Percentiles rank a stretch among this genome's conserved stretches.
These are phyloP conservation scores for Filosporella fistucella DNA, from an alignment of 495 filamentous ascomycete genomes.

Conservation along the genomic window DNA sequence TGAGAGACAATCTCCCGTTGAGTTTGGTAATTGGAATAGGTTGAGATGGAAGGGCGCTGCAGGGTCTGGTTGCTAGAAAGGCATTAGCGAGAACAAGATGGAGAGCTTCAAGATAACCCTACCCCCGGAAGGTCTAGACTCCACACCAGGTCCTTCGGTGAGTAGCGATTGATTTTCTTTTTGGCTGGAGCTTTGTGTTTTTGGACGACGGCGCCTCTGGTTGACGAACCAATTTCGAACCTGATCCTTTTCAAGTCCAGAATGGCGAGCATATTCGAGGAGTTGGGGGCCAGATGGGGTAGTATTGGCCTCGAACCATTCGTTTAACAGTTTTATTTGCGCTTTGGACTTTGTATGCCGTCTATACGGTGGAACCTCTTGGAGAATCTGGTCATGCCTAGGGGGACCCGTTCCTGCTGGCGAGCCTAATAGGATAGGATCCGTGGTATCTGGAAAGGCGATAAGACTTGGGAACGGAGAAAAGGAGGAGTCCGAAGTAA, in stretches of 20 bases:
- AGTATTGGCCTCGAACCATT: background rate
- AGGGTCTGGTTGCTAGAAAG: background rate
- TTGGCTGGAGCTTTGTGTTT: background rate
- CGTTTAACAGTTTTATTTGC: background rate
- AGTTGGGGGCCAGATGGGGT: background rate
- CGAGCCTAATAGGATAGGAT: too few species aligned
- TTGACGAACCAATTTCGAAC: conserved; percentile 2
- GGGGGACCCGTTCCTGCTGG: too few species aligned
- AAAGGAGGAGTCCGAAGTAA: background rate
- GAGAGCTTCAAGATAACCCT: too few species aligned
- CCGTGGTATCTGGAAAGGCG: background rate
- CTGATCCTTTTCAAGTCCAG: background rate
- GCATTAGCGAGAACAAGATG: too few species aligned
- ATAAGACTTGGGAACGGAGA: background rate
- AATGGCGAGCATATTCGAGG: background rate
- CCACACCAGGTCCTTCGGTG: too few species aligned
- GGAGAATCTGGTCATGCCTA: background rate
- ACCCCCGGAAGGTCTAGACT: too few species aligned
- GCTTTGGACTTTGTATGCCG: background rate
- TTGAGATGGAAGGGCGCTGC: background rate
- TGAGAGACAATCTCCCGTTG: background rate
- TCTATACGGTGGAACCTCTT: background rate
- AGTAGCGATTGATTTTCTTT: too few species aligned
- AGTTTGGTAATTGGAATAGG: background rate
- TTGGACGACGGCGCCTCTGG: background rate